These are phyloP conservation scores for Senna tora DNA, from an alignment of 306 rosid genomes.

Conservation along the genomic window DNA sequence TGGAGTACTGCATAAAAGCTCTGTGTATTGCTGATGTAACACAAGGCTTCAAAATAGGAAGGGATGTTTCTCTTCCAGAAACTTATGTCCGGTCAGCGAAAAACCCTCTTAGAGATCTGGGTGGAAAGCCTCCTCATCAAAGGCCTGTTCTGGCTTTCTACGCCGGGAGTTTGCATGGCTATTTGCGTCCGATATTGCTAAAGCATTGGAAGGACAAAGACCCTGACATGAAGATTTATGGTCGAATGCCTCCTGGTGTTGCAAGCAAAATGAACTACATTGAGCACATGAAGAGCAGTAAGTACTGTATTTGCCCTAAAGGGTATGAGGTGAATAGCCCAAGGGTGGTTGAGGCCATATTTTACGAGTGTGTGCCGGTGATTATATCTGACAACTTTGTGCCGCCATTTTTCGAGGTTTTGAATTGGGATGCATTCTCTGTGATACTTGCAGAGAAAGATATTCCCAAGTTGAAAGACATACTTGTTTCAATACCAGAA, in stretches of 20 bases:
- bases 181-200: constrained; percentile 71
- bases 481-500: constrained; percentile 68
- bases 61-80: constrained; percentile 93
- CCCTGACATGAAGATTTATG: constrained; percentile 80
- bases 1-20: constrained; percentile 94
- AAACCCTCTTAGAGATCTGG: constrained; percentile 80
- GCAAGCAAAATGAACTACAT: constrained; percentile 86
- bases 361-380: constrained; percentile 92
- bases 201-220: constrained; percentile 86
- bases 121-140: constrained; percentile 78
- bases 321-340: constrained; percentile 98
- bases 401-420: constrained; percentile 90
- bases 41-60: constrained; percentile 80
- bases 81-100: constrained; percentile 70
- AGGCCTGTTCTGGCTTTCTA: constrained; percentile 77
- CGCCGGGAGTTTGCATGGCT: constrained; percentile 90
- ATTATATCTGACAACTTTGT: constrained; percentile 97
- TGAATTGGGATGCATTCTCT: constrained; percentile 88
- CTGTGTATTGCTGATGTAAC: constrained; percentile 95
- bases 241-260: constrained; percentile 82
- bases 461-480: constrained; percentile 70
- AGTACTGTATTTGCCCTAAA: constrained; percentile 93
- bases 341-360: constrained; percentile 82
- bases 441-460: constrained; percentile 82
- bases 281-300: constrained; percentile 87